Evolutionary conservation across 768 basidiomycete genomes (phyloP).

Genomic region (Lactarius sp.): DNA sequence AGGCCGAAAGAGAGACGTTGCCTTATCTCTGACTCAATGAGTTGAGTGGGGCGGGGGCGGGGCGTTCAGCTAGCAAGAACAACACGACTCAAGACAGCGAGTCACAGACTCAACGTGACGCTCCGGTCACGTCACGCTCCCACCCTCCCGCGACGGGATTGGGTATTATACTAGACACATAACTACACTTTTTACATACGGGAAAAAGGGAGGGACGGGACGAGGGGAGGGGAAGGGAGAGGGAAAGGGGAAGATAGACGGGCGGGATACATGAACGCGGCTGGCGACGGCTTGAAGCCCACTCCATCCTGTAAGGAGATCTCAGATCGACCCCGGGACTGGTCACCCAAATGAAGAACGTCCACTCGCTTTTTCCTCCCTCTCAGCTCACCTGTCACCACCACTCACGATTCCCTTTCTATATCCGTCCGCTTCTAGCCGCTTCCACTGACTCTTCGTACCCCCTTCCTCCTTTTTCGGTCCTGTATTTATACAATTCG

Average conservation of each 20-base stretch:
- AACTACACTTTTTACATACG: slow-evolving; percentile 22
- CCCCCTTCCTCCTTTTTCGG: slow-evolving; percentile 14
- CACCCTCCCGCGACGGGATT: slow-evolving; percentile 19
- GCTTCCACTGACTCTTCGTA: slow-evolving; percentile 2
- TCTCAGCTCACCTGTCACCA: slow-evolving; percentile 18
- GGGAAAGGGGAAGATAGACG: slow-evolving; percentile 24
- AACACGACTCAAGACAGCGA: slow-evolving; percentile 16
- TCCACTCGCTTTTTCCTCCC: slow-evolving; percentile 24
- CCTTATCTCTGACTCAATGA: slow-evolving; percentile 9
- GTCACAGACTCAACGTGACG: slow-evolving; percentile 25
- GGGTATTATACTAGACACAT: slow-evolving; percentile 13
- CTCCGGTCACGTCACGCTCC: slow-evolving; percentile 24
- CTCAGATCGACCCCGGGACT: slow-evolving; percentile 27
- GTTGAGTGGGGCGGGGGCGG: slow-evolving; percentile 1
- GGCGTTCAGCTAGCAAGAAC: slow-evolving; percentile 22
- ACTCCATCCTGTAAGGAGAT: slow-evolving; percentile 28
- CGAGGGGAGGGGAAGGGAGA: slow-evolving; percentile 21
- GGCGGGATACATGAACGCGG: slow-evolving; percentile 27
- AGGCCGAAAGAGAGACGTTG: not conserved
- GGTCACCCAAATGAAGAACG: slow-evolving; percentile 26
- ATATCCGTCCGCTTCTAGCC: slow-evolving; percentile 22
- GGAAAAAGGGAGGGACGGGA: slow-evolving; percentile 25
- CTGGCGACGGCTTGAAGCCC: slow-evolving; percentile 27
- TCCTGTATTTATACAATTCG: not conserved
- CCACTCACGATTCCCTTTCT: slow-evolving; percentile 18